Percentiles rank a stretch among this genome's conserved stretches.
phyloP scores from a whole-genome alignment of 345 rosid species.

The Populus pruinosa region DNA sequence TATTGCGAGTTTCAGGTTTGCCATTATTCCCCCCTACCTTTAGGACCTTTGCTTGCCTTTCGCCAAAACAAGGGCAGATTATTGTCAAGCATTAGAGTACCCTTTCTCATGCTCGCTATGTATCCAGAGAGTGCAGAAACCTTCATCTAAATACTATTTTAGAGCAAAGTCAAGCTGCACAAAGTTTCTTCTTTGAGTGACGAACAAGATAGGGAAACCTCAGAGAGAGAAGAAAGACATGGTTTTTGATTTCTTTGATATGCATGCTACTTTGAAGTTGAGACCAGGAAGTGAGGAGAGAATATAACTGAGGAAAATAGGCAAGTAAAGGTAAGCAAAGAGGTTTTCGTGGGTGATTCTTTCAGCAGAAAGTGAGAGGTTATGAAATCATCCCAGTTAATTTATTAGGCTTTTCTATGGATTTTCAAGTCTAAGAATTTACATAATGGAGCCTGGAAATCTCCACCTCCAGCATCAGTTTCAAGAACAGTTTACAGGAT shows the following conservation, averaged over 20 bases:
- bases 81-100: not conserved
- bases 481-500: slow-evolving; percentile 22
- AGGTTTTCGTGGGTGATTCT: not conserved
- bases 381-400: not conserved
- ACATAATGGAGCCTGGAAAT: slow-evolving; percentile 32
- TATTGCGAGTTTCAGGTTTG: not conserved
- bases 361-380: not conserved
- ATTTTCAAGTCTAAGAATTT: not conserved
- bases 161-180: not conserved
- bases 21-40: not conserved
- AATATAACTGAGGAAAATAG: not conserved
- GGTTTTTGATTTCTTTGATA: not conserved
- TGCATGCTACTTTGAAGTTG: not conserved
- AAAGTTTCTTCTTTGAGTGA: not conserved
- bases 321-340: not conserved
- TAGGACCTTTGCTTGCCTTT: not conserved
- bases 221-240: not conserved
- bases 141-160: not conserved
- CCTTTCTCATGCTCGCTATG: not conserved
- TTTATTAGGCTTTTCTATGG: not conserved
- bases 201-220: not conserved
- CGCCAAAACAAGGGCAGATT: not conserved
- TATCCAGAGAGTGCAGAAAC: not conserved
- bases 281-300: not conserved
- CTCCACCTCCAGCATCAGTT: slow-evolving; percentile 24